Evolutionary conservation across 345 rosid genomes (phyloP).

Genomic region (Psidium friedrichsthalianum): DNA sequence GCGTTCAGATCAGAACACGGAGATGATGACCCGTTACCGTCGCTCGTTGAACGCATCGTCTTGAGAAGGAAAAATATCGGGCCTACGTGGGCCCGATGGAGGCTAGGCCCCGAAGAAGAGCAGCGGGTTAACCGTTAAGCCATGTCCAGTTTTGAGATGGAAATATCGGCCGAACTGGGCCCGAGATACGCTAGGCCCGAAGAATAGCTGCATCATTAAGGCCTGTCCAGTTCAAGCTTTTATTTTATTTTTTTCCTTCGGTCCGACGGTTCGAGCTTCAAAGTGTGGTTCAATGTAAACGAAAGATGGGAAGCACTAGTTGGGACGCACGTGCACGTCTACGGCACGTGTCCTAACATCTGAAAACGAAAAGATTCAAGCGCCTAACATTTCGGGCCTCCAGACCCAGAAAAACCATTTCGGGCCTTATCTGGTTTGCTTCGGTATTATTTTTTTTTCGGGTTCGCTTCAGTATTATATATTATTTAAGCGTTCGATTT

Average conservation of each 20-base stretch:
- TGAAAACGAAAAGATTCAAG: background rate
- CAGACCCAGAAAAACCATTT: too few species aligned
- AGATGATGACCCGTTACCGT: background rate
- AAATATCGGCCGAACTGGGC: accelerated
- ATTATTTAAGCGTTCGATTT: background rate
- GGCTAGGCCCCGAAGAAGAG: background rate
- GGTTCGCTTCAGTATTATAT: background rate
- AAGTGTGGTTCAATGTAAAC: background rate
- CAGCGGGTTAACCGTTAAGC: background rate
- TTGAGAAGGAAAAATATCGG: background rate
- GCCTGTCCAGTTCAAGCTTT: background rate
- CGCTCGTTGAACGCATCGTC: background rate
- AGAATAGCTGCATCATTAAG: background rate
- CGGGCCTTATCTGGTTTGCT: background rate
- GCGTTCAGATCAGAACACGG: background rate
- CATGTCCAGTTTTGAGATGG: background rate
- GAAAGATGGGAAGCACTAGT: accelerated
- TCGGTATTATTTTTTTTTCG: background rate
- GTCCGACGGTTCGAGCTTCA: background rate
- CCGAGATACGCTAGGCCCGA: background rate
- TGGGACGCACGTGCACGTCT: background rate
- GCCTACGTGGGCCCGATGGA: background rate
- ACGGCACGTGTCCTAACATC: background rate
- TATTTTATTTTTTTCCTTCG: too few species aligned
- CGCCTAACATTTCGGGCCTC: too few species aligned